Conservation (phyloP, 768 basidiomycete species). For the Suillus subaureus region DNA sequence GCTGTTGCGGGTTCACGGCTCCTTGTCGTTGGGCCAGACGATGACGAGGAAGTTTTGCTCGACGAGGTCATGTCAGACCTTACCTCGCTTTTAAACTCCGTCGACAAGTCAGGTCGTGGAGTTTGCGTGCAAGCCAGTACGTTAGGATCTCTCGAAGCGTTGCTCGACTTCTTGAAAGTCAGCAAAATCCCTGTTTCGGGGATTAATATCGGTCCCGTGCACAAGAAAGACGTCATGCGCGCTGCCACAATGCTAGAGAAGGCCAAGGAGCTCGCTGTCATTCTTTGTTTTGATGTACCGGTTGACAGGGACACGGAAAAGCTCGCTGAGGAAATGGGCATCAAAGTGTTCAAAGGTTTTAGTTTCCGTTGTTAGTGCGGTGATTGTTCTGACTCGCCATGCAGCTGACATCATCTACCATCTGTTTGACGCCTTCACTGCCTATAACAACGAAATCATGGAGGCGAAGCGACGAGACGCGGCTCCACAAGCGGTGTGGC, state of each 20-base stretch:
- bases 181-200: conserved; percentile 98
- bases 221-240: conserved; percentile 94
- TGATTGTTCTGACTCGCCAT: neutral
- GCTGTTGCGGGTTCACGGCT: conserved; percentile 96
- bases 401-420: conserved; percentile 99
- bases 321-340: conserved; percentile 91
- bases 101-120: conserved; percentile 94
- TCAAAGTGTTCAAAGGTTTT: conserved; percentile 90
- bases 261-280: conserved; percentile 91
- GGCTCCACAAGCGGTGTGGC: conserved; percentile 95
- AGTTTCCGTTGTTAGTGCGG: neutral
- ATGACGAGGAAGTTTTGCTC: conserved; percentile 92
- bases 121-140: conserved; percentile 98
- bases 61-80: conserved; percentile 98
- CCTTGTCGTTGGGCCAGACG: conserved; percentile 90
- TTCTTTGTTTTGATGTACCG: conserved; percentile 95
- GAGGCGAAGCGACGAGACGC: conserved; percentile 94
- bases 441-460: conserved; percentile 87
- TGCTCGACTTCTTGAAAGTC: conserved; percentile 91
- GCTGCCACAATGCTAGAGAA: conserved; percentile 93
- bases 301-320: conserved; percentile 93
- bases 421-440: conserved; percentile 93
- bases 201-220: conserved; percentile 96
- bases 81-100: conserved; percentile 81
- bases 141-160: conserved; percentile 93